These are phyloP conservation scores for Talaromyces sp. DNA, from an alignment of 2,329 filamentous ascomycete species.

Conservation along the genomic window DNA sequence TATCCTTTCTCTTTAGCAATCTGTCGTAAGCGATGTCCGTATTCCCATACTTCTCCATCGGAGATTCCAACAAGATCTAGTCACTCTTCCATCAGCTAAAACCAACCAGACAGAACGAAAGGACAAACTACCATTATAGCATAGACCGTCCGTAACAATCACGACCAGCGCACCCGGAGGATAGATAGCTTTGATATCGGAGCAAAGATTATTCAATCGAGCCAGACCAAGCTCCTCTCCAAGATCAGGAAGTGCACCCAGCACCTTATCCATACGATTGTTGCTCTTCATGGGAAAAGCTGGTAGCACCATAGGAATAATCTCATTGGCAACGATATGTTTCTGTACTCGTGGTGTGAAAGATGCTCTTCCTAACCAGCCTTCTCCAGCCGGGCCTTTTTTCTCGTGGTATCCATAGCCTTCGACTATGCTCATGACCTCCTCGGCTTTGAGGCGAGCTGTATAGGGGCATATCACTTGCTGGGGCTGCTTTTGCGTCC, in stretches of 20 bases:
- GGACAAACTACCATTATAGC: slow-evolving; percentile 33
- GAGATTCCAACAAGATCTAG: slow-evolving; percentile 42
- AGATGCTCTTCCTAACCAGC: slow-evolving; percentile 7
- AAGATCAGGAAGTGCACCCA: slow-evolving; percentile 40
- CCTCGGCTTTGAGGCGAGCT: slow-evolving; percentile 3
- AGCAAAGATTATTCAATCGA: slow-evolving; percentile 41
- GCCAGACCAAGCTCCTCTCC: slow-evolving; percentile 43
- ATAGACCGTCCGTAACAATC: slow-evolving; percentile 45
- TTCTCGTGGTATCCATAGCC: slow-evolving; percentile 6
- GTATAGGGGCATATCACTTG: slow-evolving; percentile 7
- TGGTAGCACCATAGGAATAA: slow-evolving; percentile 31
- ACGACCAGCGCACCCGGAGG: slow-evolving; percentile 39
- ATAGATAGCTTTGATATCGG: slow-evolving; percentile 40
- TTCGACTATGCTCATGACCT: slow-evolving; percentile 5
- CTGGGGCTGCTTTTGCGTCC: background rate
- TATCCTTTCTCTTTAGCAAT: slow-evolving; percentile 35
- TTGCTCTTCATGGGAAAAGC: slow-evolving; percentile 33
- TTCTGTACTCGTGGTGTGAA: slow-evolving; percentile 9
- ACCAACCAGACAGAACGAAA: background rate
- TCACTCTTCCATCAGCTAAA: background rate
- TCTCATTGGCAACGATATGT: slow-evolving; percentile 19
- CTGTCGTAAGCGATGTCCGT: slow-evolving; percentile 36
- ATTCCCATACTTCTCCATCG: slow-evolving; percentile 43
- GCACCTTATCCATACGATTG: slow-evolving; percentile 31
- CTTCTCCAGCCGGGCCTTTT: background rate